Conservation (phyloP, 345 rosid species). For the Rhizophora mangle region DNA sequence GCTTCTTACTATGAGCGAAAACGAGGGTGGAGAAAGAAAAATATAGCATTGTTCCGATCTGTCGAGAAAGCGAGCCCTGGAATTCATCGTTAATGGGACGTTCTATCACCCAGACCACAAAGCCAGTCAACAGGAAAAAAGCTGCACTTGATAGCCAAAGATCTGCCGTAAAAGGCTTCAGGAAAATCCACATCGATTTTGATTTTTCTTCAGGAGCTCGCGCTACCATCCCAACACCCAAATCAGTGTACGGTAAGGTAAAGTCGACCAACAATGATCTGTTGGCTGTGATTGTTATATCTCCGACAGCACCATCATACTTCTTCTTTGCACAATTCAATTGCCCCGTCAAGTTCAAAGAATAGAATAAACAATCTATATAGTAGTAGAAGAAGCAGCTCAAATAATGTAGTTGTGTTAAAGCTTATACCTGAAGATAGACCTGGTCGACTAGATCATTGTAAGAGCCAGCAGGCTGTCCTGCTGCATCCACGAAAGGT, state of each 20-base stretch:
- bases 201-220: constrained; percentile 1
- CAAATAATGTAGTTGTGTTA: too few species aligned
- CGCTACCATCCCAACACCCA: constrained; percentile 33
- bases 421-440: constrained; percentile 11
- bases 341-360: too few species aligned
- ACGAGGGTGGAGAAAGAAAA: constrained; percentile 53
- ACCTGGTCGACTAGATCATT: constrained; percentile 22
- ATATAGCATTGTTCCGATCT: constrained; percentile 37
- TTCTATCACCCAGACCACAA: constrained; percentile 54
- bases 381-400: too few species aligned
- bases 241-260: constrained; percentile 43
- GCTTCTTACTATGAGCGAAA: constrained; percentile 46
- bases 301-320: constrained; percentile 23
- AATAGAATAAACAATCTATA: too few species aligned
- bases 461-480: constrained; percentile 13
- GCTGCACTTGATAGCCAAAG: constrained; percentile 45
- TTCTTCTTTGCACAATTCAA: constrained; percentile 12
- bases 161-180: constrained; percentile 41
- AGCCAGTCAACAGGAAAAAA: constrained; percentile 40
- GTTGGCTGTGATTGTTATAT: constrained; percentile 28
- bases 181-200: constrained; percentile 45
- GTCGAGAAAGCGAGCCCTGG: constrained; percentile 37
- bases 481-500: too few species aligned
- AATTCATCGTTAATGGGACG: constrained; percentile 34
- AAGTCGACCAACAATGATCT: constrained; percentile 41